phyloP scores from a whole-genome alignment of 1,284 basidiomycete species.

The Pseudozyma hubeiensis region DNA sequence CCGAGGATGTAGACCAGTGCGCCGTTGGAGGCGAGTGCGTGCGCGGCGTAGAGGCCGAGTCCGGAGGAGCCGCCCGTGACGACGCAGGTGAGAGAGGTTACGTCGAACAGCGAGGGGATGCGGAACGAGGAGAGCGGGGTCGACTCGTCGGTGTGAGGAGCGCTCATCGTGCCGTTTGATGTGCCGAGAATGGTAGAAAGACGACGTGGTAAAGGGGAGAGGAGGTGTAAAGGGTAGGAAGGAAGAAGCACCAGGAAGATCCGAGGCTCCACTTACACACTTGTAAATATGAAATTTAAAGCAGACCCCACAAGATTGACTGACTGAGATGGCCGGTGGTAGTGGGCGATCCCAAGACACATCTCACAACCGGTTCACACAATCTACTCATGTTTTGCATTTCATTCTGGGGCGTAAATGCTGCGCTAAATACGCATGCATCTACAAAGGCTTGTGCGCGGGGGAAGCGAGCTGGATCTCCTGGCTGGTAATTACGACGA shows the following conservation, averaged over 20 bases:
- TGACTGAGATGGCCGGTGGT: background rate
- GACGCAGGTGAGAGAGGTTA: constrained; percentile 24
- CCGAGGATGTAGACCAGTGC: constrained; percentile 53
- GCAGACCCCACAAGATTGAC: no score
- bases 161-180: constrained; percentile 4
- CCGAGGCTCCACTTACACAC: no score
- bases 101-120: constrained; percentile 31
- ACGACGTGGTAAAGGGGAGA: background rate
- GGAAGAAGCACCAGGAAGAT: no score
- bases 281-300: no score
- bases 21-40: constrained; percentile 48
- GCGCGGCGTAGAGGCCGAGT: constrained; percentile 47
- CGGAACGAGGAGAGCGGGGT: constrained; percentile 21
- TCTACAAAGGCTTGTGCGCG: constrained; percentile 50
- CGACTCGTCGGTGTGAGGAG: background rate
- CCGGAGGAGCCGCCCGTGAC: constrained; percentile 50
- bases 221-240: no score
- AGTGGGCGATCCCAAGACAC: no score
- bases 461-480: constrained; percentile 72
- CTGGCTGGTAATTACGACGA: constrained; percentile 75
- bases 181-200: background rate
- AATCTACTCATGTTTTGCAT: background rate
- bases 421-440: no score
- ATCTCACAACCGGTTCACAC: no score
- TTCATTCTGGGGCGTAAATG: background rate